Percentiles rank a stretch among this genome's conserved stretches.
These are phyloP conservation scores for Entonaema liquescens DNA, from an alignment of 495 filamentous ascomycete species.

Conservation along the genomic window DNA sequence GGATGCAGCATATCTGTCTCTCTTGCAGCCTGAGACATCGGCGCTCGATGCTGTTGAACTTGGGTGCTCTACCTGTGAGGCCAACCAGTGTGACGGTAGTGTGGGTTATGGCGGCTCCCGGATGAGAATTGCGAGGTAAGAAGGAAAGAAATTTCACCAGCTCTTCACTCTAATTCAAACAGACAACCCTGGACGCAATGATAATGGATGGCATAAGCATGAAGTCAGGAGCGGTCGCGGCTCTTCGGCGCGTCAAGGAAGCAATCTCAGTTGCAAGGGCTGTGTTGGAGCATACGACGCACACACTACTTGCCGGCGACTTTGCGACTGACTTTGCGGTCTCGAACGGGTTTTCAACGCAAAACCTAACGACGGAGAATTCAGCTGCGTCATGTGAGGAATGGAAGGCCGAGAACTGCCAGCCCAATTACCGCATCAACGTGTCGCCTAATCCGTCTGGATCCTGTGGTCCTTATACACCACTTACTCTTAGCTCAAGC, in stretches of 20 bases:
- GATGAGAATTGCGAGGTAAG: slow-evolving; percentile 57
- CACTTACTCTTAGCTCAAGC: slow-evolving; percentile 20
- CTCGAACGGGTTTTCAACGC: slow-evolving; percentile 53
- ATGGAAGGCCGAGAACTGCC: slow-evolving; percentile 51
- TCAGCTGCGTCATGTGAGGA: slow-evolving; percentile 47
- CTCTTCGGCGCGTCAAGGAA: slow-evolving; percentile 53
- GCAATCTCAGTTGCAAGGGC: slow-evolving; percentile 56
- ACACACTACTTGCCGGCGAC: slow-evolving; percentile 58
- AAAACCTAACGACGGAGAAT: slow-evolving; percentile 50
- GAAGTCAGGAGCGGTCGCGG: slow-evolving; percentile 57
- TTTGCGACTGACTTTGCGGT: slow-evolving; percentile 57
- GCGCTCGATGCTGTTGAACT: slow-evolving; percentile 55
- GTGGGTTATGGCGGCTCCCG: slow-evolving; percentile 60
- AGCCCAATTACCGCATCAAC: slow-evolving; percentile 54
- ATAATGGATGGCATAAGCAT: slow-evolving; percentile 56
- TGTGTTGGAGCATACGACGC: slow-evolving; percentile 55
- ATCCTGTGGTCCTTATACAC: slow-evolving; percentile 55
- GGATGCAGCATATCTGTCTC: slow-evolving; percentile 55
- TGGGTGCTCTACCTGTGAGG: slow-evolving; percentile 57
- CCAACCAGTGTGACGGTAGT: slow-evolving; percentile 55
- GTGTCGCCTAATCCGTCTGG: slow-evolving; percentile 47
- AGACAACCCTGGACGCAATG: slow-evolving; percentile 59
- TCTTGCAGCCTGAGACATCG: slow-evolving; percentile 39
- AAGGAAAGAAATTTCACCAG: background rate
- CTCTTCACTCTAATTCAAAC: background rate